Base-by-base conservation (phyloP, 192 early-diverging fungal genomes). In the Coemansia sp. region DNA sequence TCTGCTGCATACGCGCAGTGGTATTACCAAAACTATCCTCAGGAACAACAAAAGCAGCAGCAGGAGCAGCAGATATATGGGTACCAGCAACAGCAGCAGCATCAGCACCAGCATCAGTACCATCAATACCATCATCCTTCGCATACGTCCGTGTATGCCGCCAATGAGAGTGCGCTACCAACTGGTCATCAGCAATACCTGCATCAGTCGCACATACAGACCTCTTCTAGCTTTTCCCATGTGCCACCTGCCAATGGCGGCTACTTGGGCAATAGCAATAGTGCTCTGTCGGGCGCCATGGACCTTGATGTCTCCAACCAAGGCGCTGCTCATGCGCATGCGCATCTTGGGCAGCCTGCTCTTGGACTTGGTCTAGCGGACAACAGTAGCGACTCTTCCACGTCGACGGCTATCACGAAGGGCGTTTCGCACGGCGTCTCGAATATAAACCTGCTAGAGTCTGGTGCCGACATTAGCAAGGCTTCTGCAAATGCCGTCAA, bases 391-490 rank as follows among this genome's bases (percentile, higher is more conserved):
- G 23, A 28, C 25, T 46, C 57, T 3, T 47, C 52, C 6, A 29
- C 71, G 14, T 78, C 75, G 9, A 53, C 71, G 1, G 72, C 75
- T 8, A 57, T 51, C 24, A 78, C 75, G 1, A 72, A 71, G 27
- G 64, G 60, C 22, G 62, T 72, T n/a, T 60, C 60, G 18, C 46
- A 51, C 6, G 70, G 75, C 9, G 67, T 78, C 3, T 69, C 71
- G 5, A 58, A 66, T 13, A 60, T 78, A 23, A 57, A 10, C 22
- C 3, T 57, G 22, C 22, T 39, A 20, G 55, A 57, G 14, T 36
- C 62, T 28, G 55, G 64, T 20, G 18, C 61, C 25, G 30, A 32
- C 2, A 11, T 18, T 18, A 45, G 11, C 9, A 29, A 30, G 2
- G 50, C 36, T n/a, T 39, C 18, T 49, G 57, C 48, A 28, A 16